These are phyloP conservation scores for Erodium maritimum DNA, from an alignment of 345 rosid species.

Conservation along the genomic window DNA sequence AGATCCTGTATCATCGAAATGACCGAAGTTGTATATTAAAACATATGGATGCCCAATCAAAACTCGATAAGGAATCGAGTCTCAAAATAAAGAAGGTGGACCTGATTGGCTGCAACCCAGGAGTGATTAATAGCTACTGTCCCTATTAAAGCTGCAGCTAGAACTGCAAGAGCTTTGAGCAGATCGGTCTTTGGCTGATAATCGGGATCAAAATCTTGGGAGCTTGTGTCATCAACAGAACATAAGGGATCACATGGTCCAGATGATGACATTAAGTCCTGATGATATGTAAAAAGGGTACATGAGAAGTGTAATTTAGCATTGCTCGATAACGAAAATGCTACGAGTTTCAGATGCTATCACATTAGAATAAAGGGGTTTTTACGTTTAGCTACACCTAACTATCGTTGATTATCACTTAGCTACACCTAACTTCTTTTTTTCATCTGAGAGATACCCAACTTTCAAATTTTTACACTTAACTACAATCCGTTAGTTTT, in stretches of 20 bases:
- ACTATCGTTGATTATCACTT: too few species aligned
- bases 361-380: too few species aligned
- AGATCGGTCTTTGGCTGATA: slow-evolving; percentile 83
- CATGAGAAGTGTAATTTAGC: slow-evolving; percentile 4
- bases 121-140: slow-evolving; percentile 78
- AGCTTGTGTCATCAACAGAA: slow-evolving; percentile 79
- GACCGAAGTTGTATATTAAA: not conserved
- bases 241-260: slow-evolving; percentile 84
- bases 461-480: too few species aligned
- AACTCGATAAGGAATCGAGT: not conserved
- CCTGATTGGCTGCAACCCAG: slow-evolving; percentile 98
- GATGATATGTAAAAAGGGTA: slow-evolving; percentile 19
- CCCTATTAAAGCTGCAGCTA: slow-evolving; percentile 73
- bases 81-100: slow-evolving; percentile 5
- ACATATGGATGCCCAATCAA: not conserved
- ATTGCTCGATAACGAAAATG: not conserved
- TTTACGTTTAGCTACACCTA: too few species aligned
- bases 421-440: too few species aligned
- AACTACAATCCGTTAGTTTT: too few species aligned
- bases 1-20: slow-evolving; percentile 50
- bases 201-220: slow-evolving; percentile 47
- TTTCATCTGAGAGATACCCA: too few species aligned
- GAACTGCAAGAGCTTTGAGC: slow-evolving; percentile 61
- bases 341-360: not conserved
- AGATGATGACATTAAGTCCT: slow-evolving; percentile 45